Conservation (phyloP, 2,329 filamentous ascomycete species). For the Dothidotthia symphoricarpi region DNA sequence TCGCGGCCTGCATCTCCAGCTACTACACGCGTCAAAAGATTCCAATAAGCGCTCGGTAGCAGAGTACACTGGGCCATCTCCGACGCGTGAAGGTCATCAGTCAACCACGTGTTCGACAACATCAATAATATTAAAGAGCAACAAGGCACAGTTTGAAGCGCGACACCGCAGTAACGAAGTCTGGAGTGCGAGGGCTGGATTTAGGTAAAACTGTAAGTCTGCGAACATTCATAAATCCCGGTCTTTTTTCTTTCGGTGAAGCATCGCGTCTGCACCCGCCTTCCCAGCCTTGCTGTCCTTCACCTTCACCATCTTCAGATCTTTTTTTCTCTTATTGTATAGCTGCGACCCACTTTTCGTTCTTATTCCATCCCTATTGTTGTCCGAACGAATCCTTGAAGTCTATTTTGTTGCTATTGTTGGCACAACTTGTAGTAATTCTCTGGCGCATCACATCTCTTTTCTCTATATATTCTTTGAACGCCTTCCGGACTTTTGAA, state of each 20-base stretch:
- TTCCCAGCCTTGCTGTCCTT: slow-evolving; percentile 1
- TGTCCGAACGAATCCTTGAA: background rate
- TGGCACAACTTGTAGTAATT: slow-evolving; percentile 1
- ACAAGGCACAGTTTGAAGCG: slow-evolving; percentile 6
- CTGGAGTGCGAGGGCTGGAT: background rate
- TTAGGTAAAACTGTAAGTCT: slow-evolving; percentile 10
- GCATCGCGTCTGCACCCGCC: slow-evolving; percentile 4
- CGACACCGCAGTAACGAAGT: background rate
- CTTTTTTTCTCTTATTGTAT: slow-evolving; percentile 1
- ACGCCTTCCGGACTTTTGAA: no score
- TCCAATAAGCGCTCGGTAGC: slow-evolving; percentile 8
- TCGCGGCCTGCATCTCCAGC: slow-evolving; percentile 11
- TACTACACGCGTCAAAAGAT: slow-evolving; percentile 10
- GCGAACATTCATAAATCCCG: slow-evolving; percentile 7
- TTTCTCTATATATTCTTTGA: background rate
- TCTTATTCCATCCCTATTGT: slow-evolving; percentile 11
- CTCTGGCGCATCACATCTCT: background rate
- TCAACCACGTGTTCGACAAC: slow-evolving; percentile 28
- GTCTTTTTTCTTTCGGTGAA: slow-evolving; percentile 3
- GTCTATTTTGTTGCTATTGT: slow-evolving; percentile 2
- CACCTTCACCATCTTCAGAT: slow-evolving; percentile 5
- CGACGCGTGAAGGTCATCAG: slow-evolving; percentile 27
- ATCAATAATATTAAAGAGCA: slow-evolving; percentile 13
- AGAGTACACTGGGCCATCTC: slow-evolving; percentile 8
- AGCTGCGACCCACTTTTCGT: background rate